phyloP scores from a whole-genome alignment of 202 grass and related monocot species.

The Dendrocalamus latiflorus region DNA sequence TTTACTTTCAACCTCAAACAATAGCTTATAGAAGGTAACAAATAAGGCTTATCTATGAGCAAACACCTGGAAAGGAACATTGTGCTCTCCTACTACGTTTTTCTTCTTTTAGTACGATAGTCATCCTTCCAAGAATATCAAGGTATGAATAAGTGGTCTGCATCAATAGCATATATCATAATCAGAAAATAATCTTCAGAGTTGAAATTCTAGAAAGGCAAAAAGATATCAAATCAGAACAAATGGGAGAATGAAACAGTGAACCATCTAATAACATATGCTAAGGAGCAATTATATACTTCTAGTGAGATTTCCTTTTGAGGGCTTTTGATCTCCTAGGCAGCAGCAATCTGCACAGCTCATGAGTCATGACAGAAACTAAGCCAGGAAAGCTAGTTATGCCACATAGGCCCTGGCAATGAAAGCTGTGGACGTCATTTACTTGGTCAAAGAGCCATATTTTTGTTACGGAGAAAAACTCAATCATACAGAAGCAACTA shows the following conservation, averaged over 20 bases:
- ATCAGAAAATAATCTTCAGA: constrained; percentile 3
- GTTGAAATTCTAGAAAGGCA: no score
- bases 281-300: background rate
- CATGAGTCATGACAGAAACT: no score
- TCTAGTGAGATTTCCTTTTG: background rate
- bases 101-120: constrained; percentile 61
- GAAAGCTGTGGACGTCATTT: no score
- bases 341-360: no score
- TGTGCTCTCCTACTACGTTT: constrained; percentile 65
- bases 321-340: no score
- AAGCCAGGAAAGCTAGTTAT: no score
- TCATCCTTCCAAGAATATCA: constrained; percentile 64
- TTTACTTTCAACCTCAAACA: background rate
- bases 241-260: background rate
- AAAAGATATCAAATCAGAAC: no score
- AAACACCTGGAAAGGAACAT: constrained; percentile 61
- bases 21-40: background rate
- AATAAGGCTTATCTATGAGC: constrained; percentile 11
- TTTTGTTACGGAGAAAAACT: no score
- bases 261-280: background rate
- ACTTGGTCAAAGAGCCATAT: no score
- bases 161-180: constrained; percentile 12
- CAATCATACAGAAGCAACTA: no score
- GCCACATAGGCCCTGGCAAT: no score
- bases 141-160: no score